Evolutionary conservation across 116 monocot species (phyloP).

Genomic region (Posidonia oceanica): DNA sequence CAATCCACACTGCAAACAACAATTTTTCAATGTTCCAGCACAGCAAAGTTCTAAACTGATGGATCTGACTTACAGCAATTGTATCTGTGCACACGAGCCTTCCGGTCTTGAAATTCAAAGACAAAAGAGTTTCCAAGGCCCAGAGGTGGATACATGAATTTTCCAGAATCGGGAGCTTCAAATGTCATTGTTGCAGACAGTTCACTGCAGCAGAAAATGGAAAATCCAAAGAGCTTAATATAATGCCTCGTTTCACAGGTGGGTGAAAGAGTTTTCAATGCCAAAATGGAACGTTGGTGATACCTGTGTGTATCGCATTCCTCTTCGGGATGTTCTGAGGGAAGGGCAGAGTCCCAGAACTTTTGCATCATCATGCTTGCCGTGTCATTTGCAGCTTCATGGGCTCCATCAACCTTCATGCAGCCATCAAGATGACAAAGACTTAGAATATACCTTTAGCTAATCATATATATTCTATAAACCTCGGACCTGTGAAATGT

Average conservation of each 20-base stretch:
- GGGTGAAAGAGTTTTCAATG: too few relatives aligned
- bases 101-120: constrained; percentile 68
- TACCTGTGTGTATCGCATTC: constrained; percentile 60
- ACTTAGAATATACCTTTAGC: background rate
- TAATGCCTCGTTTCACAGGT: too few relatives aligned
- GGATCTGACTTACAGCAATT: constrained; percentile 37
- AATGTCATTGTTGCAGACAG: constrained; percentile 51
- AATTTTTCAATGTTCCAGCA: background rate
- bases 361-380: constrained; percentile 73
- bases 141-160: constrained; percentile 44
- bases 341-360: constrained; percentile 84
- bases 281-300: background rate
- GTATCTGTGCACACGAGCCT: constrained; percentile 69
- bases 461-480: too few relatives aligned
- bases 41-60: background rate
- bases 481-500: too few relatives aligned
- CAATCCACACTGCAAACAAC: constrained; percentile 24
- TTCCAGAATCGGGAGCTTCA: constrained; percentile 50
- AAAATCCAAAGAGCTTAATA: too few relatives aligned
- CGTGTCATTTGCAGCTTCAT: constrained; percentile 36
- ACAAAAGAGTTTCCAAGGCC: constrained; percentile 51
- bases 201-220: constrained; percentile 35
- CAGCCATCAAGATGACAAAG: background rate
- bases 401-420: constrained; percentile 50
- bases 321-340: constrained; percentile 47